These are phyloP conservation scores for Corynascus novoguineensis DNA, from an alignment of 495 filamentous ascomycete species.

Conservation along the genomic window DNA sequence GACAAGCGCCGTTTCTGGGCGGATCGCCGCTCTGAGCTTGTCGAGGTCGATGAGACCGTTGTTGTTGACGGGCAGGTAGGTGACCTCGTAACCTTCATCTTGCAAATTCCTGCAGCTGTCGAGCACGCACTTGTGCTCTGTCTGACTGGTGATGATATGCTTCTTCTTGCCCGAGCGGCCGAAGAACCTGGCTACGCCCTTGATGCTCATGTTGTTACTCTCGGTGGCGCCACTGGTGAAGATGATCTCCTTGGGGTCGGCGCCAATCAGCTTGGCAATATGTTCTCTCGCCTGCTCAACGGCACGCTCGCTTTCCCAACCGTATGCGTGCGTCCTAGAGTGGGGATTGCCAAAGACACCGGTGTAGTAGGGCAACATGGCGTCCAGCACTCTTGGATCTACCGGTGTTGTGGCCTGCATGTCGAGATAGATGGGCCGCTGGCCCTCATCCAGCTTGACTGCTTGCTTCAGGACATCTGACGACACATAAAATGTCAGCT, in stretches of 20 bases:
- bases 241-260: conserved; percentile 95
- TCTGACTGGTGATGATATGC: conserved; percentile 95
- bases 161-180: conserved; percentile 91
- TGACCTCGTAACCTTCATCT: conserved; percentile 93
- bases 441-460: conserved; percentile 87
- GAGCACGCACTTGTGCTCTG: conserved; percentile 97
- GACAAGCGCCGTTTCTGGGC: conserved; percentile 84
- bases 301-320: conserved; percentile 95
- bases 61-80: conserved; percentile 82
- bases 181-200: conserved; percentile 95
- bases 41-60: conserved; percentile 81
- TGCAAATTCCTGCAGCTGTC: conserved; percentile 95
- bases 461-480: conserved; percentile 83
- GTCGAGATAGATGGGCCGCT: conserved; percentile 92
- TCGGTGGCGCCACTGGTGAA: conserved; percentile 98
- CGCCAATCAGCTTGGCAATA: conserved; percentile 82
- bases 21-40: conserved; percentile 82
- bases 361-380: conserved; percentile 92
- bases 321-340: conserved; percentile 95
- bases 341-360: conserved; percentile 96
- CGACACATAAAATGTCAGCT: conserved; percentile 9
- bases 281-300: conserved; percentile 80
- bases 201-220: conserved; percentile 99
- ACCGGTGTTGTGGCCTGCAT: conserved; percentile 98
- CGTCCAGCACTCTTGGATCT: conserved; percentile 89